A percentile compares a stretch with the other conserved stretches of the same genome.
Conservation (phyloP, 2,329 filamentous ascomycete species). For the Pseudogymnoascus sp. region DNA sequence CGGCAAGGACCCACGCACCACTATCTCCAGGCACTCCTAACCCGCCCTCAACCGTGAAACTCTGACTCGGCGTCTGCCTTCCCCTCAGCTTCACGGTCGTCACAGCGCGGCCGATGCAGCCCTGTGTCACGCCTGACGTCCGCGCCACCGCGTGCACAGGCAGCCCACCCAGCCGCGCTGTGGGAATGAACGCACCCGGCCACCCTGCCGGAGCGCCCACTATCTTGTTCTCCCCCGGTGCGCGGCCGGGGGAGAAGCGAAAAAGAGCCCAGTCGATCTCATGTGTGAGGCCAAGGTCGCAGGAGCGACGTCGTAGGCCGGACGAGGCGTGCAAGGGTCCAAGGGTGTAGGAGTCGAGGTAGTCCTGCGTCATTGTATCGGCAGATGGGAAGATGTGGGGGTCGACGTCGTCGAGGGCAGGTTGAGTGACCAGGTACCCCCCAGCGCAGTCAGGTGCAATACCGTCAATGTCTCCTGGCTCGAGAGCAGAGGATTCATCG, state of each 20-base stretch:
- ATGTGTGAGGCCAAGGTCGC: constrained; percentile 61
- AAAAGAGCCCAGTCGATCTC: constrained; percentile 96
- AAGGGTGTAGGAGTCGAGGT: constrained; percentile 71
- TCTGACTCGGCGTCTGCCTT: constrained; percentile 69
- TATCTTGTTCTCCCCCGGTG: constrained; percentile 65
- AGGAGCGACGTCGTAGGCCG: constrained; percentile 68
- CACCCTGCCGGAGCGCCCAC: constrained; percentile 27
- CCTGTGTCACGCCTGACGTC: constrained; percentile 74
- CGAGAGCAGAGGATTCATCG: constrained; percentile 46
- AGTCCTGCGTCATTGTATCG: constrained; percentile 67
- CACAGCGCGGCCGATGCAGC: constrained; percentile 68
- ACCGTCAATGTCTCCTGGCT: constrained; percentile 51
- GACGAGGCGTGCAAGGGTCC: constrained; percentile 85
- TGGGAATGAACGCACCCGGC: constrained; percentile 52
- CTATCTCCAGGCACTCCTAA: constrained; percentile 77
- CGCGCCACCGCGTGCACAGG: constrained; percentile 83
- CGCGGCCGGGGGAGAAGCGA: constrained; percentile 62
- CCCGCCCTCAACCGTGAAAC: constrained; percentile 48
- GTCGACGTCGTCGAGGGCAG: constrained; percentile 80
- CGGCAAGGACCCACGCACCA: constrained; percentile 85
- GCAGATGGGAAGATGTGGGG: constrained; percentile 68
- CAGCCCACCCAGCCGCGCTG: constrained; percentile 58
- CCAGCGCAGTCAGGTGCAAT: constrained; percentile 71
- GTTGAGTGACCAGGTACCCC: constrained; percentile 78
- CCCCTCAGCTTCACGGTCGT: constrained; percentile 82